phyloP scores from a whole-genome alignment of 495 filamentous ascomycete species.

The Penicillium macrosclerotiorum region DNA sequence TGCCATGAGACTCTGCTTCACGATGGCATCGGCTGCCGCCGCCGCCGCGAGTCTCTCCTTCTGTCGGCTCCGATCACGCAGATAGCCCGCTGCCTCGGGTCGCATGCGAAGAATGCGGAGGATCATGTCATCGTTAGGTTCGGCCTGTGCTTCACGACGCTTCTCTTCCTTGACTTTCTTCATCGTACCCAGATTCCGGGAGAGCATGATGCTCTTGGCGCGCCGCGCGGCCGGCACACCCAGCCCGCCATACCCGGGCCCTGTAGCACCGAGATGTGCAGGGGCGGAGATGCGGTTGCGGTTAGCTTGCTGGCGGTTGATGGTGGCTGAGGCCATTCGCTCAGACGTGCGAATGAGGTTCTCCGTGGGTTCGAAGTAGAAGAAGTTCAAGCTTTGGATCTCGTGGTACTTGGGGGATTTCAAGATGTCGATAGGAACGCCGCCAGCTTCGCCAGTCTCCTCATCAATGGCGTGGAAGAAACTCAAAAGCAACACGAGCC shows the following conservation, averaged over 20 bases:
- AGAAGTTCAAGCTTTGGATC: conserved; percentile 92
- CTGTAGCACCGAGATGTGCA: conserved; percentile 54
- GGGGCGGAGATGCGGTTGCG: conserved; percentile 74
- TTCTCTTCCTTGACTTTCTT: conserved; percentile 93
- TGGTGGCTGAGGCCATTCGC: conserved; percentile 87
- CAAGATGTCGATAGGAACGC: conserved; percentile 85
- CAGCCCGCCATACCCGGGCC: conserved; percentile 63
- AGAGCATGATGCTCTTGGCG: conserved; percentile 93
- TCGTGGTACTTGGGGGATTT: conserved; percentile 98
- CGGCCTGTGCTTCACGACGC: conserved; percentile 89
- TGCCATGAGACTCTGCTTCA: conserved; percentile 81
- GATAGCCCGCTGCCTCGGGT: conserved; percentile 86
- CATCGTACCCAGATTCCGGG: conserved; percentile 94
- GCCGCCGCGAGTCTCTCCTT: conserved; percentile 89
- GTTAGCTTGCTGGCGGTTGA: conserved; percentile 67
- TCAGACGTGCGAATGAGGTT: conserved; percentile 90
- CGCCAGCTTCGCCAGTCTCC: conserved; percentile 77
- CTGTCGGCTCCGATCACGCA: conserved; percentile 87
- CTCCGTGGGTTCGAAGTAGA: conserved; percentile 93
- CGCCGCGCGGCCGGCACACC: conserved; percentile 68
- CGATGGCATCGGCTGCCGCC: conserved; percentile 90
- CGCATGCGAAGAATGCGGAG: conserved; percentile 93
- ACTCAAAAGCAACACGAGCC: conserved; percentile 86
- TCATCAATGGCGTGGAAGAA: conserved; percentile 96
- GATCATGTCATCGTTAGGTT: conserved; percentile 98